Base-by-base conservation (phyloP, 768 basidiomycete genomes). In the Boletus rex-veris region DNA sequence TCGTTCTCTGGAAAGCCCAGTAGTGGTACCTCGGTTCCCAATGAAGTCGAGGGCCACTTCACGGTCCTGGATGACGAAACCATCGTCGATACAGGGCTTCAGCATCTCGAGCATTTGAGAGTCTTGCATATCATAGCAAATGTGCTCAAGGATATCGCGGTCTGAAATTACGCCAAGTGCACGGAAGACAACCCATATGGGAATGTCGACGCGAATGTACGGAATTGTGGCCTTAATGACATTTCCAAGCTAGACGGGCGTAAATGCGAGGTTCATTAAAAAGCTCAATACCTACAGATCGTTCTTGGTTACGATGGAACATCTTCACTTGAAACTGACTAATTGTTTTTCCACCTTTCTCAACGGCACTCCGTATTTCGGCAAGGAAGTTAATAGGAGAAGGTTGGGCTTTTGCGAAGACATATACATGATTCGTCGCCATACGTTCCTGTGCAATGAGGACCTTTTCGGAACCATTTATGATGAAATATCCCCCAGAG, bases 381-480 rank as follows among this genome's bases (percentile, higher is more conserved):
- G 97, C 93, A 40, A 98, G 81, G 74, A 96, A 97, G 59, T 86
- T 92, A 63, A 97, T 90, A 2, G 95, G 94, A 16, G 93, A 95
- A 4, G 96, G 95, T 61, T 96, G 92, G 0, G 92, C 92, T 73
- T 98, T 99, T 48, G 95, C 93, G 65, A 99, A 99, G 48, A 98
- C 94, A 72, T 98, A 99, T 60, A 99, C 97, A 66, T 97, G 95
- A 74, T 99, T 99, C 21, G 93, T 95, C 10, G 97, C 96, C 95
- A 98, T 98, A 48, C 97, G 86, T 71, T 99, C 97, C 71, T 99
- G 97, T 2, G 97, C 97, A 71, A 99, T 99, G 57, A 99, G 79
- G n/a, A 99, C 97, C 72, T 99, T 99, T 71, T 99, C 97, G 3
- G 97, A 98, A 12, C 97, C 97, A 62, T 98, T 98, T 75, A 99